Evolutionary conservation across 495 filamentous ascomycete species (phyloP), one percentile per base, ranked within the genome.

Genomic region (Lasiosphaeria miniovina): DNA sequence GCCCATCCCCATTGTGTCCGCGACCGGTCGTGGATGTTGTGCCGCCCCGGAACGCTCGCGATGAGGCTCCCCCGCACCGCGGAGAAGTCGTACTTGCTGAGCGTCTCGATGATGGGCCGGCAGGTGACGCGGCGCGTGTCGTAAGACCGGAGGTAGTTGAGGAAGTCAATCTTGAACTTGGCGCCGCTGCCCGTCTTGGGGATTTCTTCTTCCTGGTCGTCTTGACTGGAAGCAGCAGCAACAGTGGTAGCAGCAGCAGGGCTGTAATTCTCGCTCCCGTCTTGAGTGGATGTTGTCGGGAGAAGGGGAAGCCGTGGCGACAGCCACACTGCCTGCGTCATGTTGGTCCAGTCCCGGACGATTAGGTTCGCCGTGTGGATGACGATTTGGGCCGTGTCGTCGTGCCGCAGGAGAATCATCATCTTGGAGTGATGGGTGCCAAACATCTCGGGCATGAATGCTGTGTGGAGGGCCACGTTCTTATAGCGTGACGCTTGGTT

Each of bases 301-400:
- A 62, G 54, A 38, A 70, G 71, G 6, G 89, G 88, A 7, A 96
- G 84, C 0, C 86, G 70, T 17, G 90, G 91, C 7, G 90, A 93
- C 35, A 75, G 78, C 92, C 92, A 97, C 24, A 87, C 83, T 2
- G 86, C 91, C 67, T 97, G 90, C 0, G 84, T 86, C 90, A 96
- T 89, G 64, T 93, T 91, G 7, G 74, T 78, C 92, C 93, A 97
- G 74, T 97, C 93, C 50, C 84, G 80, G 31, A 77, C 69, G 48
- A 96, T 92, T 84, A 96, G 89, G 63, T 97, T 96, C 10, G 90
- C 90, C 0, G 93, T 97, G 61, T 94, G 90, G 43, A 96, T 93
- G 15, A 95, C 72, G 14, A 96, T 74, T 77, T 96, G 88, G 4
- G 89, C 90, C 0, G 79, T 78, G 60, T 88, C 83, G 69, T 96